phyloP scores from a whole-genome alignment of 1,139 yeast species.

The Martiniozyma asiatica region DNA sequence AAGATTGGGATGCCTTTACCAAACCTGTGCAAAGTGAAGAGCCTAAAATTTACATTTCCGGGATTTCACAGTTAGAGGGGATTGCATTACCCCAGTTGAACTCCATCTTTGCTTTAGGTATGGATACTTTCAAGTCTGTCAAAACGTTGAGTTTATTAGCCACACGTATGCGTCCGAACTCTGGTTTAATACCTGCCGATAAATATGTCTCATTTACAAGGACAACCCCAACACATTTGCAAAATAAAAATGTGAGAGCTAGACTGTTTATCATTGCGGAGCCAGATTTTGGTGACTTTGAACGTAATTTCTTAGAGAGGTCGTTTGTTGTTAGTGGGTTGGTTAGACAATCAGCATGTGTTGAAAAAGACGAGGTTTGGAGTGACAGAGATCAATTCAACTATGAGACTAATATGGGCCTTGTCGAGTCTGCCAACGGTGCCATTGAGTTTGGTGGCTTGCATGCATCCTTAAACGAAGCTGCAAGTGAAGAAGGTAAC shows the following conservation, averaged over 20 bases:
- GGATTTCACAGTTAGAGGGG: conserved; percentile 17
- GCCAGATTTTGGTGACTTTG: conserved; percentile 17
- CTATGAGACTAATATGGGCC: conserved; percentile 4
- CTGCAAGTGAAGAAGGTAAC: neutral
- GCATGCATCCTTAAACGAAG: neutral
- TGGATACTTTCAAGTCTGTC: conserved; percentile 17
- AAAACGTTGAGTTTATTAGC: conserved; percentile 14
- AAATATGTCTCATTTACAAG: conserved; percentile 11
- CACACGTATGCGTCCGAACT: conserved; percentile 16
- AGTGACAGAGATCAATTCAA: conserved; percentile 10
- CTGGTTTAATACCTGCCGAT: conserved; percentile 13
- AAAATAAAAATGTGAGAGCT: conserved; percentile 7
- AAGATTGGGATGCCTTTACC: conserved; percentile 11
- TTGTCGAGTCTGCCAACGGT: neutral
- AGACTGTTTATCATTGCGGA: conserved; percentile 12
- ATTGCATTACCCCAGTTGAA: conserved; percentile 17
- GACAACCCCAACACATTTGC: neutral
- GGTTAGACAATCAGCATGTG: conserved; percentile 11
- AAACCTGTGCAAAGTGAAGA: conserved; percentile 2
- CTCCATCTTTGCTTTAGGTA: conserved; percentile 19
- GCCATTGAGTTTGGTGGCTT: conserved; percentile 6
- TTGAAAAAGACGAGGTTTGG: conserved; percentile 14
- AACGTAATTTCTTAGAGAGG: conserved; percentile 21
- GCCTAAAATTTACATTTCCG: conserved; percentile 15
- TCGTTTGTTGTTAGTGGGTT: conserved; percentile 18